Conservation (phyloP, 2,329 filamentous ascomycete species). For the Raffaelea albimanens region DNA sequence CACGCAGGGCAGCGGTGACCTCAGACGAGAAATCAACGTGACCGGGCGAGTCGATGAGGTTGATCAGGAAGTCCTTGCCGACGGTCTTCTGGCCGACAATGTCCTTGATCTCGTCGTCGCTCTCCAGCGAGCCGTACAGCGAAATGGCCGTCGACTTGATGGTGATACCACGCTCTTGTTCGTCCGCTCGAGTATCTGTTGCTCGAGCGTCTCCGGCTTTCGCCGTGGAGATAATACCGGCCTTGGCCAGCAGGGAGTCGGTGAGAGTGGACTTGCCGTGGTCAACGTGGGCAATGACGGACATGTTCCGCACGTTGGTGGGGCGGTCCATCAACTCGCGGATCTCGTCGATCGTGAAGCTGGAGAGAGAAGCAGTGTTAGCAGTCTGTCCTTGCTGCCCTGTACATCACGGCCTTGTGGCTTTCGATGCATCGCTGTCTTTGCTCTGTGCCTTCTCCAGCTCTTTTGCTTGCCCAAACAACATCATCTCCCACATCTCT, state of each 20-base stretch:
- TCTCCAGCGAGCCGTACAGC: constrained; percentile 76
- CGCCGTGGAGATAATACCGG: constrained; percentile 97
- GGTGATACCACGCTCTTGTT: constrained; percentile 99
- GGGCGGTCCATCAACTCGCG: constrained; percentile 70
- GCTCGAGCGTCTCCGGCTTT: constrained; percentile 95
- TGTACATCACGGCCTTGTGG: background rate
- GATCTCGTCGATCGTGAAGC: constrained; percentile 98
- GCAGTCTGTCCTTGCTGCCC: constrained; percentile 12
- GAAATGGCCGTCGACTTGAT: constrained; percentile 99
- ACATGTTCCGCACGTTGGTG: constrained; percentile 44
- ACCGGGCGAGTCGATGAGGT: constrained; percentile 99
- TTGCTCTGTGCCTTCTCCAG: constrained; percentile 11
- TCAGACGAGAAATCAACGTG: constrained; percentile 99
- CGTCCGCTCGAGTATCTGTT: constrained; percentile 93
- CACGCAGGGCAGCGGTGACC: constrained; percentile 98
- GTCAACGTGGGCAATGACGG: constrained; percentile 99
- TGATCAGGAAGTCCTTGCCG: constrained; percentile 98
- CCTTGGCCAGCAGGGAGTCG: constrained; percentile 98
- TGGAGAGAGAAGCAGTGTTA: constrained; percentile 38
- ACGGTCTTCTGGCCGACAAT: constrained; percentile 79
- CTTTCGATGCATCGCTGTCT: background rate
- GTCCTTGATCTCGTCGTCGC: constrained; percentile 86
- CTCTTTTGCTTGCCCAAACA: background rate
- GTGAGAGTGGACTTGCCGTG: constrained; percentile 99
- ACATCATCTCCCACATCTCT: background rate